Conservation (phyloP, 345 rosid genomes). For the Eucalyptus dawsonii region DNA sequence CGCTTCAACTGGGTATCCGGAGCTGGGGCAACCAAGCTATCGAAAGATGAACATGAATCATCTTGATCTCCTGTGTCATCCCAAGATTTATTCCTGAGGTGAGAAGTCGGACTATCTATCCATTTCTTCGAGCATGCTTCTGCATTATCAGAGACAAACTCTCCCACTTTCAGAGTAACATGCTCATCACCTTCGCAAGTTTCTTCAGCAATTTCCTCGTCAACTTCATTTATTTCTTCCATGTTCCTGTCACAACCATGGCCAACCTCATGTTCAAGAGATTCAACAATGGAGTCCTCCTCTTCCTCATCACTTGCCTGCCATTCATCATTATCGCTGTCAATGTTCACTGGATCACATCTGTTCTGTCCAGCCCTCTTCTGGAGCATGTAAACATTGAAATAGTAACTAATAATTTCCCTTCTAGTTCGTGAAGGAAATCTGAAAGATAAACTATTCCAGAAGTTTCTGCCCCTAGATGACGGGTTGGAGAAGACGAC, state of each 20-base stretch:
- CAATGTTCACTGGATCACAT: slow-evolving; percentile 25
- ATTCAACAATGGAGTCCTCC: slow-evolving; percentile 47
- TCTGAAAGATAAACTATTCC: slow-evolving; percentile 38
- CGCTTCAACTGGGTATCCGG: neutral
- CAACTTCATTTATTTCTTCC: slow-evolving; percentile 10
- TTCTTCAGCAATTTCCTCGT: neutral
- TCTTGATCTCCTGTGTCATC: slow-evolving; percentile 2
- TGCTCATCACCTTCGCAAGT: neutral
- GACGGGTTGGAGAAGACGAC: slow-evolving; percentile 46
- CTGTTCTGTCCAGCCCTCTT: slow-evolving; percentile 63
- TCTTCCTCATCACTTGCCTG: slow-evolving; percentile 34
- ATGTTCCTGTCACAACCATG: neutral
- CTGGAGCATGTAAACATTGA: slow-evolving; percentile 51
- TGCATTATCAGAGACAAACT: neutral
- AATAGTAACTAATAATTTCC: slow-evolving; percentile 71
- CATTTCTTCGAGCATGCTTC: neutral
- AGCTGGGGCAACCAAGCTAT: neutral
- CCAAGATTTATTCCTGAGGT: neutral
- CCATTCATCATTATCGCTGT: slow-evolving; percentile 87
- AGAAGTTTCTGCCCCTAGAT: slow-evolving; percentile 44
- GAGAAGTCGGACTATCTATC: neutral
- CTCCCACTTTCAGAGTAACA: neutral
- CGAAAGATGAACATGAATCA: slow-evolving; percentile 26
- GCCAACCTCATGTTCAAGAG: slow-evolving; percentile 14
- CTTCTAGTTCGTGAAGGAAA: slow-evolving; percentile 40